Base-by-base conservation (phyloP, 805 yeast species). In the Candida maris region DNA sequence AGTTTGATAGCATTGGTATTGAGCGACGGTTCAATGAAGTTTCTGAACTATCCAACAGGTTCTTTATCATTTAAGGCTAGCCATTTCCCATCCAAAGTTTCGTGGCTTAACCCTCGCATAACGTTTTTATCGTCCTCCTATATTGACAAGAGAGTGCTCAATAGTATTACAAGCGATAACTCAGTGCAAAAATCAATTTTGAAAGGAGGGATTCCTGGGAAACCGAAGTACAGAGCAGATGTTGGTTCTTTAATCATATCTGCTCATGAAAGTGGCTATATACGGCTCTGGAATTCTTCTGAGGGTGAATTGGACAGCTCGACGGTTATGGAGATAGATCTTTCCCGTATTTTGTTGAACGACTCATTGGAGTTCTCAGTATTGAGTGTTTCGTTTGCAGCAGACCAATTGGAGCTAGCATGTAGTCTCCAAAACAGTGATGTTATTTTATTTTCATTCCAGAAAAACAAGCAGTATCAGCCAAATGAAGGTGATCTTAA, bases 261-360 rank as follows among this genome's bases (percentile, higher is more conserved):
- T 0, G 97, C 97, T 1, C 96, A 93, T 54, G 75, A 79, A 23
- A 82, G 82, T 56, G 97, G 97, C 0, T 73, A 81, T 23, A 76
- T 93, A 0, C 71, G 96, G 36, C 67, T 91, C 7, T 81, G 88
- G 79, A 95, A 91, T 61, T 81, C 87, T 0, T 78, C 94, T 0
- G 77, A 79, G 38, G 83, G 84, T 15, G 96, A 85, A 43, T 51
- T 79, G 5, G 78, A 71, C 38, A 79, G 78, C 26, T 62, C 73
- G 6, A 64, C 74, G 5, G 79, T 78, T 3, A 63, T 83, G 45
- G 85, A 80, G 44, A 70, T 81, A 24, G 73, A 76, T 48, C 64
- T 81, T 8, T 61, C 77, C 1, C 62, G 65, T 27, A 67, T 78
- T 10, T 46, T 80, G 25, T 46, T 48, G 27, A 67, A 68, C 41